Percentiles rank a stretch among this genome's conserved stretches.
These are phyloP conservation scores for Xylaria telfairii DNA, from an alignment of 495 filamentous ascomycete species.

Conservation along the genomic window DNA sequence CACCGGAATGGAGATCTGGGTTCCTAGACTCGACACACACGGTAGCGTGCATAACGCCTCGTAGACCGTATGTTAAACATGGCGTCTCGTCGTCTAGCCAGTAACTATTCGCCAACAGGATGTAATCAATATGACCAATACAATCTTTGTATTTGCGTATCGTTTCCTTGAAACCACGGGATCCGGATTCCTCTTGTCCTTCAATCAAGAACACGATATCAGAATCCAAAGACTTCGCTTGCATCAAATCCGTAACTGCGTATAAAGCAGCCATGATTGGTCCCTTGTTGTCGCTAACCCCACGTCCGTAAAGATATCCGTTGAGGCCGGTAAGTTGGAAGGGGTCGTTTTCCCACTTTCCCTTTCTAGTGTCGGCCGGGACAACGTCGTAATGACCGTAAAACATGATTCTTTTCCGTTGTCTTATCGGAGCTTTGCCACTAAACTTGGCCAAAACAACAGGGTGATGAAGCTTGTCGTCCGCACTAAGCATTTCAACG, in stretches of 20 bases:
- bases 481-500: slow-evolving; percentile 82
- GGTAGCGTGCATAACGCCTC: slow-evolving; percentile 94
- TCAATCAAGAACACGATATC: slow-evolving; percentile 95
- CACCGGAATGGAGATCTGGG: slow-evolving; percentile 92
- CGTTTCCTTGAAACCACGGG: slow-evolving; percentile 82
- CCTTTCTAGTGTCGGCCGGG: slow-evolving; percentile 78
- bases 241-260: slow-evolving; percentile 84
- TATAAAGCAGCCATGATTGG: slow-evolving; percentile 92
- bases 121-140: slow-evolving; percentile 91
- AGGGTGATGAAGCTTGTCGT: slow-evolving; percentile 74
- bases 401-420: slow-evolving; percentile 87
- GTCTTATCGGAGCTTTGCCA: slow-evolving; percentile 62
- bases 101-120: slow-evolving; percentile 94
- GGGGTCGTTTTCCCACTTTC: slow-evolving; percentile 84
- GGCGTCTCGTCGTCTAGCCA: slow-evolving; percentile 97
- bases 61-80: slow-evolving; percentile 91
- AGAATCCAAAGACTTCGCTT: slow-evolving; percentile 76
- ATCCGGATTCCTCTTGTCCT: slow-evolving; percentile 95
- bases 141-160: slow-evolving; percentile 77
- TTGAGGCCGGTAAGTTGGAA: slow-evolving; percentile 85
- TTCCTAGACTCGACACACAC: slow-evolving; percentile 82
- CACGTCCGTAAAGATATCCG: slow-evolving; percentile 95
- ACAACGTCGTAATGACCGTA: slow-evolving; percentile 99
- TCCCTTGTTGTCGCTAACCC: slow-evolving; percentile 96
- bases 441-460: slow-evolving; percentile 88